Evolutionary conservation across 2,329 filamentous ascomycete species (phyloP), one percentile per base, ranked within the genome.

Genomic region (Diplodia seriata): DNA sequence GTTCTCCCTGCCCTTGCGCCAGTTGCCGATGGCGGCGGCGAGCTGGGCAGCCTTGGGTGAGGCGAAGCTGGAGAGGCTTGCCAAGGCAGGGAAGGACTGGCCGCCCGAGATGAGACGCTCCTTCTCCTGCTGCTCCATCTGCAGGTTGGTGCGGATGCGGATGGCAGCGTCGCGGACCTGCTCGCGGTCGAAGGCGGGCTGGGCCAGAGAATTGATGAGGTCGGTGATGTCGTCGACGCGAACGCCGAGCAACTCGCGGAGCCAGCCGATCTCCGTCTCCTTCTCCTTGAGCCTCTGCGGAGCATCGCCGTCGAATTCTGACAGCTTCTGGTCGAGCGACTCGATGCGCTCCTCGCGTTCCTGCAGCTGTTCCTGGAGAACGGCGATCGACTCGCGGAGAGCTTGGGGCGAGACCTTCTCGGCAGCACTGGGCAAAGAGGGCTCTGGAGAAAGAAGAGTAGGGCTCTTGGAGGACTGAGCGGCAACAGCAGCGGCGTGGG

Each of bases 111-210:
- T 86, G 0, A 92, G 90, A 69, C 95, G 87, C 78, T 98, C 94
- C 63, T 93, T 92, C 80, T 97, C 94, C 77, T 97, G 93, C 76
- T 96, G 92, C 79, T 99, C 94, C 95, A 99, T 99, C 77, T 98
- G 93, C 43, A 99, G 84, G 75, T 97, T 97, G 15, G 95, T 92
- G 77, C 93, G 92, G 69, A 99, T 89, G 65, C 95, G 90, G 73
- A 98, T 98, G 43, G 93, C 92, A 6, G 94, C 93, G 76, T 98
- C 94, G 73, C 91, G 92, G 71, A 97, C 91, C 6, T 87, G 86
- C 70, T 93, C 88, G 68, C 88, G 87, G 77, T 98, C 90, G 76
- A 92, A 95, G 31, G 85, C 83, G 4, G 93, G 90, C 70, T 89
- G 85, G 2, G 90, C 90, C 33, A 98, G 85, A 6, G 91, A 89